Conservation (phyloP, 129 eudicot genomes). For the Sambucus nigra region DNA sequence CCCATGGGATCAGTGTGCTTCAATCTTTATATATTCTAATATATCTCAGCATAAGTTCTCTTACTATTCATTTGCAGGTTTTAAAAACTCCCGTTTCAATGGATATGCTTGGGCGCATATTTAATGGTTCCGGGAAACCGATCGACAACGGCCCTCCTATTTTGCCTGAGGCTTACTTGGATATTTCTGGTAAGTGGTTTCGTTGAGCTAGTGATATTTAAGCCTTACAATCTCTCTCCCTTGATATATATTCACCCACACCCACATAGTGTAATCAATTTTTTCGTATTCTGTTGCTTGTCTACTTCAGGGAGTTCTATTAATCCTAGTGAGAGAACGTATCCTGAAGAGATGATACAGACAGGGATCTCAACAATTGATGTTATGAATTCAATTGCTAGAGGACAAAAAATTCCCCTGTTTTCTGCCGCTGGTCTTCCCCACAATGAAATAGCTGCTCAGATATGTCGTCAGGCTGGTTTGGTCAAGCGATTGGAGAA, state of each 20-base stretch:
- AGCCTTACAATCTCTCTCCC: background rate
- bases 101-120: conserved; percentile 99
- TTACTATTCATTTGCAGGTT: conserved; percentile 40
- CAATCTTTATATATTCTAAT: too few relatives aligned
- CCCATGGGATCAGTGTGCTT: too few relatives aligned
- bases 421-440: conserved; percentile 99
- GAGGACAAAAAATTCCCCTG: conserved; percentile 98
- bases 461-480: conserved; percentile 99
- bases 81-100: conserved; percentile 90
- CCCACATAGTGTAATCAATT: background rate
- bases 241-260: background rate
- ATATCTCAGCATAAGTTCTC: too few relatives aligned
- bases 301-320: conserved; percentile 80
- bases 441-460: conserved; percentile 98
- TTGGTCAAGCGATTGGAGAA: conserved; percentile 95
- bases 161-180: conserved; percentile 84
- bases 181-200: conserved; percentile 68
- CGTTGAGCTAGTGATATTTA: conserved; percentile 4
- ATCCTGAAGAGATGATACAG: conserved; percentile 99
- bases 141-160: conserved; percentile 99
- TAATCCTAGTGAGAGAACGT: conserved; percentile 97
- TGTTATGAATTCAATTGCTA: conserved; percentile 98
- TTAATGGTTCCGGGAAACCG: conserved; percentile 98
- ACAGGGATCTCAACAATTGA: conserved; percentile 97
- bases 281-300: conserved; percentile 8